Conservation (phyloP, 2,329 filamentous ascomycete genomes). For the Botryotinia convoluta region DNA sequence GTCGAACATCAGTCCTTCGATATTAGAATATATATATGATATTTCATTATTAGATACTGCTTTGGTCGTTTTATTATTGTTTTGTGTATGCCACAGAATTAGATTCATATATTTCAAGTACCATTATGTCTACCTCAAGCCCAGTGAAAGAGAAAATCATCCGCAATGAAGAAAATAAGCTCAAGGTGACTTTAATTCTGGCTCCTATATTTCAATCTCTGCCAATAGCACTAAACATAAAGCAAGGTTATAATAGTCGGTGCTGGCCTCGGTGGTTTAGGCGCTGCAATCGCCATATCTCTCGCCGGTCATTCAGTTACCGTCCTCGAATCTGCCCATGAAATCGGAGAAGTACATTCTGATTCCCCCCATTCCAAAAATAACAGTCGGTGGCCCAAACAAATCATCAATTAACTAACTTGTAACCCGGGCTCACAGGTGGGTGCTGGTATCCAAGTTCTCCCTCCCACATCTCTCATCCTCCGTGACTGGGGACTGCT, state of each 20-base stretch:
- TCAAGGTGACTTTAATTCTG: conserved; percentile 23
- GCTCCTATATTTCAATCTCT: not conserved
- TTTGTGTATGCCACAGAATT: too few species aligned
- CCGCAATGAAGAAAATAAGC: conserved; percentile 20
- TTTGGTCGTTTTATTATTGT: not conserved
- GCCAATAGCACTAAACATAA: not conserved
- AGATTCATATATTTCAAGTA: not conserved
- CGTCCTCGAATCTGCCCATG: conserved; percentile 43
- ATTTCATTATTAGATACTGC: not conserved
- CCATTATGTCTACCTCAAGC: not conserved
- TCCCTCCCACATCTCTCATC: conserved; percentile 31
- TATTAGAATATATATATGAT: not conserved
- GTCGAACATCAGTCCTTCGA: not conserved
- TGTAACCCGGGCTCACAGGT: conserved; percentile 41
- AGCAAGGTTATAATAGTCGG: conserved; percentile 48
- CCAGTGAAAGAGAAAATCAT: not conserved
- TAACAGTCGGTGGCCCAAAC: not conserved
- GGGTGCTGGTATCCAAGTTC: conserved; percentile 36
- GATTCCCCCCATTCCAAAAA: conserved; percentile 19
- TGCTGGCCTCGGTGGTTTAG: conserved; percentile 54
- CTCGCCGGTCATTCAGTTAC: conserved; percentile 41
- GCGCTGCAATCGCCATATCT: conserved; percentile 38
- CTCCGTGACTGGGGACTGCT: conserved; percentile 33
- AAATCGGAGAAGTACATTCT: conserved; percentile 42
- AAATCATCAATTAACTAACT: not conserved